Percentiles rank a stretch among this genome's conserved stretches.
Evolutionary conservation across 495 filamentous ascomycete species (phyloP).

Genomic region (Aspergillus leporis): DNA sequence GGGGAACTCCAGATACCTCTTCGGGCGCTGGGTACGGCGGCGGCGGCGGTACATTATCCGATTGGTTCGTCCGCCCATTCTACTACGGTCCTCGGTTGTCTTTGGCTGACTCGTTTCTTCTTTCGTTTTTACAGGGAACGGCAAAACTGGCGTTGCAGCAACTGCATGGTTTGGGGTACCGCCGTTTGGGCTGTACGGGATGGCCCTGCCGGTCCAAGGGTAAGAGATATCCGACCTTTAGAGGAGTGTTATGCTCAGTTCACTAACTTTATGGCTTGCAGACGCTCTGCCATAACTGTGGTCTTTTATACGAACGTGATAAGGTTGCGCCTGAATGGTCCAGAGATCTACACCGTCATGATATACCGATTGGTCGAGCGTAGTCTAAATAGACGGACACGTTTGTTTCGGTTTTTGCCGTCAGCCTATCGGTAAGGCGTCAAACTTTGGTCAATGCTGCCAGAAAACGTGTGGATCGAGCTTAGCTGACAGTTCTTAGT

Average conservation of each 20-base stretch:
- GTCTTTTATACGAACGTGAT: slow-evolving; percentile 82
- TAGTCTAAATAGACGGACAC: background rate
- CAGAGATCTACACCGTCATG: slow-evolving; percentile 69
- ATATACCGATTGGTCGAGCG: slow-evolving; percentile 46
- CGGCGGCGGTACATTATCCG: slow-evolving; percentile 69
- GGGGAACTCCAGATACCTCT: slow-evolving; percentile 74
- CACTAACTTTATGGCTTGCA: slow-evolving; percentile 32
- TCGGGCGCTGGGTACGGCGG: slow-evolving; percentile 63
- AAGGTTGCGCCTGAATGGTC: slow-evolving; percentile 82
- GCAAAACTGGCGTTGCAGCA: slow-evolving; percentile 82
- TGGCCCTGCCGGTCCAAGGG: slow-evolving; percentile 80
- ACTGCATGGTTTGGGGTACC: slow-evolving; percentile 85
- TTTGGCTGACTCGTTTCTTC: slow-evolving; percentile 12
- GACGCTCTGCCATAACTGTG: slow-evolving; percentile 95
- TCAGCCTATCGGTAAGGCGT: background rate
- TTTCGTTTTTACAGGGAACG: slow-evolving; percentile 60
- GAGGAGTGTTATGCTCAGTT: background rate
- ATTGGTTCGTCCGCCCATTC: slow-evolving; percentile 51
- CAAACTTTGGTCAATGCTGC: background rate
- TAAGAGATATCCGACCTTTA: slow-evolving; percentile 33
- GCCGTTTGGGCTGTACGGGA: slow-evolving; percentile 94
- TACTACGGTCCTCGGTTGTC: background rate
- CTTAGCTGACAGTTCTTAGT: background rate
- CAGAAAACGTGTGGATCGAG: background rate
- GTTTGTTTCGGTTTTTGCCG: background rate